A percentile compares a stretch with the other conserved stretches of the same genome.
Conservation (phyloP, 768 basidiomycete genomes). For the Multifurca ochricompacta region DNA sequence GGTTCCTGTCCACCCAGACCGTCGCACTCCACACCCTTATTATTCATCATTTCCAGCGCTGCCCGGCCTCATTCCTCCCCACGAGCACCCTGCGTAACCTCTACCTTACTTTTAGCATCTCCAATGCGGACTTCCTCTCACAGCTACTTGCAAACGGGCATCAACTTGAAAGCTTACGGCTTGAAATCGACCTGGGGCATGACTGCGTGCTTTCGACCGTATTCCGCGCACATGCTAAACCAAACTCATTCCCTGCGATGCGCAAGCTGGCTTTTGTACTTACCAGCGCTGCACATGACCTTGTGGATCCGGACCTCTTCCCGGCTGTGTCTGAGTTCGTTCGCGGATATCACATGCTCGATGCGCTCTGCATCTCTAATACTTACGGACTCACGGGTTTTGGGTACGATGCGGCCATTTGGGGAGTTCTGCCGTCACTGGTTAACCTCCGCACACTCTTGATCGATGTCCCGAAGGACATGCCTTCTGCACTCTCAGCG, state of each 20-base stretch:
- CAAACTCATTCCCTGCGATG: constrained; percentile 47
- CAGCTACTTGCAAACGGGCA: background rate
- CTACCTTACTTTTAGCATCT: background rate
- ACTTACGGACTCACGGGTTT: too few species aligned
- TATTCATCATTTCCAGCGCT: background rate
- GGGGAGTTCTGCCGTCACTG: background rate
- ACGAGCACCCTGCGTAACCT: background rate
- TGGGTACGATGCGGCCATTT: background rate
- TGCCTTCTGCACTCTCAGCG: background rate
- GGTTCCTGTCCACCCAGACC: background rate
- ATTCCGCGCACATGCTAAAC: constrained; percentile 35
- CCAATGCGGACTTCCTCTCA: background rate
- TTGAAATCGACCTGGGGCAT: constrained; percentile 42
- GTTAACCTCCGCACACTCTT: background rate
- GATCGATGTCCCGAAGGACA: background rate
- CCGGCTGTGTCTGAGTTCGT: too few species aligned
- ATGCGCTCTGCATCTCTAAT: too few species aligned
- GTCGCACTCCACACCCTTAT: background rate
- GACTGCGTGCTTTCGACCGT: constrained; percentile 33
- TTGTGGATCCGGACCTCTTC: constrained; percentile 15
- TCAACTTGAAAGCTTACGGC: constrained; percentile 54
- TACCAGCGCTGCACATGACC: constrained; percentile 24
- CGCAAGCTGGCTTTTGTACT: constrained; percentile 50
- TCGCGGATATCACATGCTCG: background rate
- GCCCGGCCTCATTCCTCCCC: background rate